Percentiles rank a stretch among this genome's conserved stretches.
Evolutionary conservation across 495 filamentous ascomycete species (phyloP).

Genomic region (Cryomyces antarcticus): DNA sequence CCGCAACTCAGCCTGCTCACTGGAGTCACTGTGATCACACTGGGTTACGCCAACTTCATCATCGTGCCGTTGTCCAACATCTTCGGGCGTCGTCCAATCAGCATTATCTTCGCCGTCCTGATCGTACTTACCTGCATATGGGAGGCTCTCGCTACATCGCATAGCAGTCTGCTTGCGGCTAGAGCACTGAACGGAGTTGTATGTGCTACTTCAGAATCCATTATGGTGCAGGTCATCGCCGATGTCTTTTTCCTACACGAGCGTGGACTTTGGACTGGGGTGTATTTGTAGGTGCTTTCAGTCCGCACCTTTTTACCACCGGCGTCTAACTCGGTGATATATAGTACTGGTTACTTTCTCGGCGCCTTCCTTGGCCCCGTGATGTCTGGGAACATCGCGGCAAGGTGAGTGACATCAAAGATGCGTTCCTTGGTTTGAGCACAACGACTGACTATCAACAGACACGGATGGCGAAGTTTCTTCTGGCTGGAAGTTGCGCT

Average conservation of each 20-base stretch:
- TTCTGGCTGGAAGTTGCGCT: constrained; percentile 33
- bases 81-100: constrained; percentile 32
- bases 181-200: constrained; percentile 34
- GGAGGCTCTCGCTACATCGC: constrained; percentile 32
- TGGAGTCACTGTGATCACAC: constrained; percentile 31
- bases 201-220: constrained; percentile 29
- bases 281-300: constrained; percentile 32
- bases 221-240: constrained; percentile 37
- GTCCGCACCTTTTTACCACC: constrained; percentile 11
- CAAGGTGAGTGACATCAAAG: too few relatives aligned
- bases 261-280: constrained; percentile 34
- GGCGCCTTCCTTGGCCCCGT: constrained; percentile 28
- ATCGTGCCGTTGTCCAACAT: constrained; percentile 33
- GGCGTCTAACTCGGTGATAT: background rate
- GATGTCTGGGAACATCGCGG: constrained; percentile 32
- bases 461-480: constrained; percentile 33
- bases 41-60: constrained; percentile 37
- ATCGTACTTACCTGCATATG: constrained; percentile 33
- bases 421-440: too few relatives aligned
- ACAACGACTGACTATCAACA: too few relatives aligned
- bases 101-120: constrained; percentile 28
- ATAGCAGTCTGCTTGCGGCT: constrained; percentile 34
- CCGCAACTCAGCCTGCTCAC: constrained; percentile 25
- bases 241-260: constrained; percentile 44
- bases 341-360: constrained; percentile 18